Conservation (phyloP, 2,329 filamentous ascomycete genomes). For the Nemania sp. region DNA sequence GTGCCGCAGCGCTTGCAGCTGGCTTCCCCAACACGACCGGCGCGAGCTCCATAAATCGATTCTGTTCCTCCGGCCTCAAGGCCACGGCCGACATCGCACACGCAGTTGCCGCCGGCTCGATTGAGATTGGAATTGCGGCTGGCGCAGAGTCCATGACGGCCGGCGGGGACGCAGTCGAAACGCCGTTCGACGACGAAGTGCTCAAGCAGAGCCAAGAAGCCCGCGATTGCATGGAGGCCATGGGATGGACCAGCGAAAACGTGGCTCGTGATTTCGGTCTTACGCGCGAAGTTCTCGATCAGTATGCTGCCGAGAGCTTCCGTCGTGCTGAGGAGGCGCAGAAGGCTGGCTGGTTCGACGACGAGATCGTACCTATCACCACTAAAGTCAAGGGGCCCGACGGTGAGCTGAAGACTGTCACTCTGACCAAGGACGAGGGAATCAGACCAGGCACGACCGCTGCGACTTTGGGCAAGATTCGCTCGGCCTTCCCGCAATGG, state of each 20-base stretch:
- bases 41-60: constrained; percentile 88
- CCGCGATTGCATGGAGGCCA: constrained; percentile 88
- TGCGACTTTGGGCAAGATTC: constrained; percentile 85
- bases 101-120: constrained; percentile 81
- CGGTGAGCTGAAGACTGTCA: constrained; percentile 81
- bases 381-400: constrained; percentile 87
- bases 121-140: constrained; percentile 87
- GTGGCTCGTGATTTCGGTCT: constrained; percentile 92
- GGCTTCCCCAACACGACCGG: constrained; percentile 92
- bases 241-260: constrained; percentile 99
- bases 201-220: constrained; percentile 79
- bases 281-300: constrained; percentile 82
- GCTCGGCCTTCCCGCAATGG: constrained; percentile 90
- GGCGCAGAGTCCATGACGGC: constrained; percentile 90
- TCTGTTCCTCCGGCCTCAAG: constrained; percentile 97
- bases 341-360: constrained; percentile 89
- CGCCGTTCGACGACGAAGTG: constrained; percentile 83
- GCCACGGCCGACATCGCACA: constrained; percentile 95
- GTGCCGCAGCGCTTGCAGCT: constrained; percentile 87
- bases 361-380: constrained; percentile 91
- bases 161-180: constrained; percentile 75
- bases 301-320: constrained; percentile 88
- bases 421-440: constrained; percentile 87
- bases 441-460: constrained; percentile 90
- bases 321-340: constrained; percentile 88